Conservation (phyloP, 164 flowering plant genomes). For the Brasenia schreberi region DNA sequence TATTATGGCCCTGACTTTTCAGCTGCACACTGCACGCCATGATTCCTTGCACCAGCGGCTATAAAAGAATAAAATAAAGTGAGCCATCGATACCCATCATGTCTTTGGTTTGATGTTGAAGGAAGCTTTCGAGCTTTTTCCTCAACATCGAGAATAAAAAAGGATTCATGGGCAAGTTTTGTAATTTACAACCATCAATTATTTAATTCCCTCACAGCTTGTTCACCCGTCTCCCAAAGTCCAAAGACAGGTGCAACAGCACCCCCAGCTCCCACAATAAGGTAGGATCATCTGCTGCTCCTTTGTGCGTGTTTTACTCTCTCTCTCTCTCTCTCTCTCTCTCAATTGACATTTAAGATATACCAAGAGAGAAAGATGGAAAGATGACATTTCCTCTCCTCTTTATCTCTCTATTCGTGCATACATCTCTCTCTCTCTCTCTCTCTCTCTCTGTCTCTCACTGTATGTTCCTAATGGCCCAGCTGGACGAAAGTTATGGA, state of each 20-base stretch:
- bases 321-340: neutral
- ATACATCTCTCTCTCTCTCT: neutral
- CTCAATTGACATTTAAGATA: neutral
- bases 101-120: too few relatives aligned
- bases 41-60: neutral
- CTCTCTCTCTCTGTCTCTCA: neutral
- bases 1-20: neutral
- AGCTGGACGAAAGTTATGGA: slow-evolving; percentile 38
- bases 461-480: slow-evolving; percentile 28
- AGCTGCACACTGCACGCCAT: neutral
- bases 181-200: too few relatives aligned
- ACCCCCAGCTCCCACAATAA: neutral
- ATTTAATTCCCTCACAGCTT: neutral
- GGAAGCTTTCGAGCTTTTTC: too few relatives aligned
- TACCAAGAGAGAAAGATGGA: neutral
- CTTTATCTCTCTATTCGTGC: neutral
- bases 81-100: neutral
- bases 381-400: neutral
- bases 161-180: too few relatives aligned
- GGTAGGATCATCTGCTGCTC: neutral
- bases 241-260: slow-evolving; percentile 8
- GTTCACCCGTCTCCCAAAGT: neutral
- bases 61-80: neutral
- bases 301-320: neutral
- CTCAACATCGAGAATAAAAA: too few relatives aligned